These are phyloP conservation scores for Globisporangium acanthophoron DNA, from an alignment of 352 stramenopile genomes.

Conservation along the genomic window DNA sequence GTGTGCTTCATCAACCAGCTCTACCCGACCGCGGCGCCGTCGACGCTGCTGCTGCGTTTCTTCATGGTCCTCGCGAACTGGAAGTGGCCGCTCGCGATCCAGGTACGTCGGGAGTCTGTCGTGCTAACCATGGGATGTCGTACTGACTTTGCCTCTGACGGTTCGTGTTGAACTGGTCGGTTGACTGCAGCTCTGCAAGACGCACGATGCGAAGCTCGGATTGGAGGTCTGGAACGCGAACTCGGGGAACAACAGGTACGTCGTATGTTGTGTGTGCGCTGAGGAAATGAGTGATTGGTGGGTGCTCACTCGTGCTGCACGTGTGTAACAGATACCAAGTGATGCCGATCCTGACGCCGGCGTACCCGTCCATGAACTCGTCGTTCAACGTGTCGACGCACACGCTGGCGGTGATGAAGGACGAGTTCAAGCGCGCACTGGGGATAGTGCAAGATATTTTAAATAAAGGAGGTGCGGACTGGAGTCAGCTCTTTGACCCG, in stretches of 20 bases:
- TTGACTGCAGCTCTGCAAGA: slow-evolving; percentile 64
- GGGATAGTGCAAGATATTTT: slow-evolving; percentile 82
- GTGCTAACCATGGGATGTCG: background rate
- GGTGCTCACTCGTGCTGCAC: background rate
- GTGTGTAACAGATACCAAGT: slow-evolving; percentile 77
- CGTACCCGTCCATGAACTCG: slow-evolving; percentile 99
- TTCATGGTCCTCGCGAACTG: slow-evolving; percentile 89
- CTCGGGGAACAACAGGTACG: slow-evolving; percentile 68
- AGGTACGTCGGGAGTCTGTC: slow-evolving; percentile 27
- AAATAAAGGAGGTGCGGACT: slow-evolving; percentile 75
- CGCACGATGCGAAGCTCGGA: slow-evolving; percentile 78
- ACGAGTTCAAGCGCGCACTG: slow-evolving; percentile 87
- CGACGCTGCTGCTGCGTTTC: slow-evolving; percentile 83
- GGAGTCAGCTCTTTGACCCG: slow-evolving; percentile 71
- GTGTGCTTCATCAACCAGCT: slow-evolving; percentile 95
- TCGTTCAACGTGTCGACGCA: slow-evolving; percentile 97
- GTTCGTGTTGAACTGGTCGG: too few species aligned
- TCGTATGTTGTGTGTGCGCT: background rate
- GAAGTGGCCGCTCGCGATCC: slow-evolving; percentile 89
- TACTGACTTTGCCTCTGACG: slow-evolving; percentile 6
- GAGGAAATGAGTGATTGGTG: background rate
- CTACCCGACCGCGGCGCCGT: slow-evolving; percentile 81
- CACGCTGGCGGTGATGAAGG: slow-evolving; percentile 92
- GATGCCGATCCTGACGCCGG: slow-evolving; percentile 99
- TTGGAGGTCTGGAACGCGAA: slow-evolving; percentile 89